Base-by-base conservation (phyloP, 176 grass and related monocot genomes). In the Musa beccarii region DNA sequence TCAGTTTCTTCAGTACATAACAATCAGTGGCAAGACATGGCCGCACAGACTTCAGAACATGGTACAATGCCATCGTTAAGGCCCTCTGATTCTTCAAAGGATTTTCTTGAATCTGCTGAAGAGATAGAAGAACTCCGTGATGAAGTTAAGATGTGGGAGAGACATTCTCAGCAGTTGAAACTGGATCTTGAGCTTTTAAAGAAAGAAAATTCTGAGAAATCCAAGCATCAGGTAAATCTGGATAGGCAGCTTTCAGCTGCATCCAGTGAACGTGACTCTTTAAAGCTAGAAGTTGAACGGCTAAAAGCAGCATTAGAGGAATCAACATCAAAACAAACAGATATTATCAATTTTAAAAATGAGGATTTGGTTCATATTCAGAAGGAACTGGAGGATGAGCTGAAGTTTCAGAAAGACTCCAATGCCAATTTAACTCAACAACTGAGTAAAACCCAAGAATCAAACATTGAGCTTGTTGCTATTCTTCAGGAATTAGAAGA, bases 401-500 rank as follows among this genome's bases (percentile, higher is more conserved):
- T 90, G 49, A 84, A 86, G 20, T 89, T 89, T 84, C 80, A 89
- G 68, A 88, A 78, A 71, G 90, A 97, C 76, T 85, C 90, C 75
- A 92, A 97, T 89, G 85, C 81, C 59, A 84, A 87, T 64, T 84
- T 98, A 83, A 82, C 75, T 72, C 52, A 75, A 76, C 90, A 91
- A 71, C 75, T 98, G 70, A 89, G 85, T 55, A 92, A 97, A 75
- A 77, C 87, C 16, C 90, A 98, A 80, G 88, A 98, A 67, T 82
- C 88, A 55, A 98, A 93, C 87, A 83, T 89, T 81, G 90, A 98
- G 75, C 86, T 98, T 81, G 84, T 98, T 79, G 83, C 77, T 78
- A 83, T 98, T 81, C 84, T 98, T 81, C 88, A 98, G 74, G 90
- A 98, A 81, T 63, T 98, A 69, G 95, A 98, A 79, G 88, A 87